phyloP scores from a whole-genome alignment of 2,329 filamentous ascomycete genomes.

The Botrytis tulipae region DNA sequence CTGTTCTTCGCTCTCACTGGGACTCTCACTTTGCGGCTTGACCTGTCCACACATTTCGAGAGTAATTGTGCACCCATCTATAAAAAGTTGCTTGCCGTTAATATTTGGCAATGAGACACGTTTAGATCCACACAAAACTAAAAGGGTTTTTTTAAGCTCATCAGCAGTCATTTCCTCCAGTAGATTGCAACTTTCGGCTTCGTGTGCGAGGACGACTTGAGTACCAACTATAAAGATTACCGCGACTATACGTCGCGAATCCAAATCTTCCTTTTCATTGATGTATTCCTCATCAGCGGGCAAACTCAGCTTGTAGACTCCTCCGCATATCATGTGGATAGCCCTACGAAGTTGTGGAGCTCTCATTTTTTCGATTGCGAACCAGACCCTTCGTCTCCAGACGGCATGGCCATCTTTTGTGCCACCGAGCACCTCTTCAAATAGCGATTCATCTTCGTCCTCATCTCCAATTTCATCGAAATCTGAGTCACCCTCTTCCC shows the following conservation, averaged over 20 bases:
- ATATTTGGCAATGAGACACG: no score
- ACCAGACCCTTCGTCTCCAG: background rate
- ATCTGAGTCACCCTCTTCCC: background rate
- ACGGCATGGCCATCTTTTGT: background rate
- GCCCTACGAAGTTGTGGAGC: slow-evolving; percentile 1
- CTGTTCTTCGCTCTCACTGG: background rate
- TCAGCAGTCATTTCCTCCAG: background rate
- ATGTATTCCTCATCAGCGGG: background rate
- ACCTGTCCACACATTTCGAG: fast-evolving
- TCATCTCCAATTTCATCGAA: background rate
- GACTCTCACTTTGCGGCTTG: background rate
- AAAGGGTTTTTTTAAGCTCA: background rate
- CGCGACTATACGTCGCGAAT: background rate
- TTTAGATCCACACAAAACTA: background rate
- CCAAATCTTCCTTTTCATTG: background rate
- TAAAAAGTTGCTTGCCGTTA: background rate
- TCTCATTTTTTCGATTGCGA: background rate
- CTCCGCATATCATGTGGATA: background rate
- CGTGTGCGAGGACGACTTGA: background rate
- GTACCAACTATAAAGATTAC: background rate
- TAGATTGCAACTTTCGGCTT: background rate
- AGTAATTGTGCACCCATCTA: background rate
- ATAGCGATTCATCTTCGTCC: background rate
- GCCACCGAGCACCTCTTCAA: background rate
- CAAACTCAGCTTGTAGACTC: background rate